Evolutionary conservation across 2,329 filamentous ascomycete species (phyloP).

Genomic region (Aspergillaceae sp.): DNA sequence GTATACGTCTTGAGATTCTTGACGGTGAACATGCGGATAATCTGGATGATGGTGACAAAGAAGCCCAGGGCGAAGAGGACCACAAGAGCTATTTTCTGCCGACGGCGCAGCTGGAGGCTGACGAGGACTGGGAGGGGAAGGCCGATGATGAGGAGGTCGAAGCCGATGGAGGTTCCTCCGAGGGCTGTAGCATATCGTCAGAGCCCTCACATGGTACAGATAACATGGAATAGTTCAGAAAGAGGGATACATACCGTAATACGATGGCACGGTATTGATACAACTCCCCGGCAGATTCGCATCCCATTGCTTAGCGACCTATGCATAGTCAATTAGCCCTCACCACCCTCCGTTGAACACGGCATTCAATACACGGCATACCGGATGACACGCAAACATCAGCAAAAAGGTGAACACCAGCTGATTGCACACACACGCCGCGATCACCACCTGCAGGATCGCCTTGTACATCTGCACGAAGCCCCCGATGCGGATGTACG

Average conservation of each 20-base stretch:
- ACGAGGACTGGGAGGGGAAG: conserved; percentile 18
- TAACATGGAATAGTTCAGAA: conserved; percentile 11
- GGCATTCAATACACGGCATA: conserved; percentile 8
- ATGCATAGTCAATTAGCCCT: neutral
- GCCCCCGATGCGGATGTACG: conserved; percentile 40
- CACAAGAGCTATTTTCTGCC: conserved; percentile 29
- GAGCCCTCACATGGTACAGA: neutral
- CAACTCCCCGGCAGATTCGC: conserved; percentile 31
- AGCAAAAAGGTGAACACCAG: conserved; percentile 23
- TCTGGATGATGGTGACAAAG: conserved; percentile 45
- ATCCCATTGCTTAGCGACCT: conserved; percentile 40
- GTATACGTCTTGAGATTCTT: conserved; percentile 37
- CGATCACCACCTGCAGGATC: conserved; percentile 27
- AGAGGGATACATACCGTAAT: conserved; percentile 24
- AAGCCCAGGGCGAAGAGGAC: conserved; percentile 42
- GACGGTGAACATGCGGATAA: conserved; percentile 45
- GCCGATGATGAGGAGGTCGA: conserved; percentile 18
- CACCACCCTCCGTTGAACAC: neutral
- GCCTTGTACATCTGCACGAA: conserved; percentile 29
- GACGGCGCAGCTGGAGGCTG: conserved; percentile 8
- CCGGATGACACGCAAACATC: conserved; percentile 19
- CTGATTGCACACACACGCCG: conserved; percentile 32
- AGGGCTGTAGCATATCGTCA: neutral
- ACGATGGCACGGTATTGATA: conserved; percentile 35
- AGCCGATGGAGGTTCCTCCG: conserved; percentile 13